Evolutionary conservation across 306 rosid genomes (phyloP).

Genomic region (Prunus padus): DNA sequence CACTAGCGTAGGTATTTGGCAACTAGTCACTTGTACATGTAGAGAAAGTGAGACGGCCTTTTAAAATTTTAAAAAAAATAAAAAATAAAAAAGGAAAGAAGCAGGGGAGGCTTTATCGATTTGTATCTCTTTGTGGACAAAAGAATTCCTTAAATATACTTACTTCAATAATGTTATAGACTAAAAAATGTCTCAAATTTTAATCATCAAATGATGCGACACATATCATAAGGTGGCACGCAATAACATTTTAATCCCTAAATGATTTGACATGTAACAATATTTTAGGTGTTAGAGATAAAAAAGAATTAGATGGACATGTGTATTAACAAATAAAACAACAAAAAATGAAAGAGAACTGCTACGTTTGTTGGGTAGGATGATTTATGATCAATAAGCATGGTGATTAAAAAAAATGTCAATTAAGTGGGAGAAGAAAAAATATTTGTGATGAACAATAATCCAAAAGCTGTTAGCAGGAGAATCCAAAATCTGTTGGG

Average conservation of each 20-base stretch:
- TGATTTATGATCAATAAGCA: too few relatives aligned
- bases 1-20: slow-evolving; percentile 32
- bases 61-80: too few relatives aligned
- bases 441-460: background rate
- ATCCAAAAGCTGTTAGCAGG: background rate
- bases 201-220: background rate
- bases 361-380: too few relatives aligned
- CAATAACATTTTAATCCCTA: background rate
- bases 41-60: background rate
- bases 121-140: background rate
- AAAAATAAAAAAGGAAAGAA: too few relatives aligned
- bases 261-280: too few relatives aligned
- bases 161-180: background rate
- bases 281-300: too few relatives aligned
- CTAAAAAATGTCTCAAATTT: background rate
- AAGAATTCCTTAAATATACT: background rate
- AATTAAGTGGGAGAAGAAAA: background rate
- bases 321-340: too few relatives aligned
- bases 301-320: too few relatives aligned
- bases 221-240: background rate
- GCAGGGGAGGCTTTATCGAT: background rate
- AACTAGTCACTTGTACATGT: slow-evolving; percentile 3
- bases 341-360: too few relatives aligned
- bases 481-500: slow-evolving; percentile 1
- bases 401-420: background rate